Evolutionary conservation across 2,329 filamentous ascomycete genomes (phyloP).

Genomic region (Trichoderma gracile): DNA sequence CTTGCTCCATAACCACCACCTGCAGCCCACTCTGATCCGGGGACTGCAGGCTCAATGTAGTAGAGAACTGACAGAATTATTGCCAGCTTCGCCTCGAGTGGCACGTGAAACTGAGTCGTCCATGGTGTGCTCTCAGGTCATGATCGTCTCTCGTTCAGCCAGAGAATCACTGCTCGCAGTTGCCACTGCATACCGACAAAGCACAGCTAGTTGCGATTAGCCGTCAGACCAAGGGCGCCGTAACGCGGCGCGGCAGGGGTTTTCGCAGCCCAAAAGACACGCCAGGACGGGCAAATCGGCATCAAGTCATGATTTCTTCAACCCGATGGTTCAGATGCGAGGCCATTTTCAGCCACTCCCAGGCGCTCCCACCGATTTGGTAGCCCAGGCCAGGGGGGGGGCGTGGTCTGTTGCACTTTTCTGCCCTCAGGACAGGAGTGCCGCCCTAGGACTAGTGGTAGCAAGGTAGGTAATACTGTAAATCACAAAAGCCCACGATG

Average conservation of each 20-base stretch:
- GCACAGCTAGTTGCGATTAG: not conserved
- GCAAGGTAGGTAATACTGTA: not conserved
- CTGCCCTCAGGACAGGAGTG: too few relatives aligned
- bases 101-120: too few relatives aligned
- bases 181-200: too few relatives aligned
- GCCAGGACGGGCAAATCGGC: conserved; percentile 12
- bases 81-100: too few relatives aligned
- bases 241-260: conserved; percentile 16
- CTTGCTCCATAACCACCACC: too few relatives aligned
- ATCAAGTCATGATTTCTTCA: not conserved
- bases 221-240: conserved; percentile 15
- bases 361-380: conserved; percentile 25
- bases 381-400: conserved; percentile 16
- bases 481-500: not conserved
- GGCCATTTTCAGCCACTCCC: conserved; percentile 18
- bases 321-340: conserved; percentile 15
- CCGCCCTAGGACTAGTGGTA: not conserved
- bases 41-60: too few relatives aligned
- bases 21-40: too few relatives aligned
- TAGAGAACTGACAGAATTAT: too few relatives aligned
- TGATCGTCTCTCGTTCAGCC: not conserved
- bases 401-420: not conserved
- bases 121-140: not conserved
- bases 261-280: not conserved
- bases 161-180: not conserved